Base-by-base conservation (phyloP, 176 grass and related monocot species). In the Juncus effusus region DNA sequence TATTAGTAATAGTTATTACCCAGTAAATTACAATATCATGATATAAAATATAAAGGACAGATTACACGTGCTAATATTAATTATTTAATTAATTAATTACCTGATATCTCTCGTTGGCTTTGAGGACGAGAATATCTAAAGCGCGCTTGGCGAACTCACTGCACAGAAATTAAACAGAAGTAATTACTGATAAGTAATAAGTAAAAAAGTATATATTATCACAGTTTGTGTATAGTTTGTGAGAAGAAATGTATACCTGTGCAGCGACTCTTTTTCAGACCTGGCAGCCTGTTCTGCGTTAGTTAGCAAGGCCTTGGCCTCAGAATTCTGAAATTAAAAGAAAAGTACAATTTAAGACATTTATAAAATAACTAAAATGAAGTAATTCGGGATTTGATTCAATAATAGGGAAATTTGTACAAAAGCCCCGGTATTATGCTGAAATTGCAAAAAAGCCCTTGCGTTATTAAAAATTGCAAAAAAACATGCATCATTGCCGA, bases 41-140 rank as follows among this genome's bases (percentile, higher is more conserved):
- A 50, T 61, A 50, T 70, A 36, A 51, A 16, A 38, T 70, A 59
- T 54, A 7, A 38, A 75, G 40, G 42, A 10, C 61, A 67, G 39
- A 40, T 0, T 10, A 9, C 49, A 74, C n/a, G n/a, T n/a, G n/a
- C n/a, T n/a, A n/a, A n/a, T n/a, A n/a, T n/a, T 28, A 28, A 28
- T 28, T 28, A 28, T 28, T 15, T 63, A 79, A n/a, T 40, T 52
- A 59, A 47, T 38, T 39, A 78, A 56, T 81, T 76, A 81, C 84
- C 74, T 68, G 35, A 38, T 82, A 80, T 69, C 72, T 91, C 80
- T 73, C 80, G 65, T 84, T 78, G 42, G 83, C 84, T 72, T 67
- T 84, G 58, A 83, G 74, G 6, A 91, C 67, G 72, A 91, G 84
- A 44, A 86, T 91, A 62, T 91, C 86, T 42, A 91, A 59, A 60